Evolutionary conservation across 148 eudicot genomes (phyloP).

Genomic region (Selenicereus undatus): DNA sequence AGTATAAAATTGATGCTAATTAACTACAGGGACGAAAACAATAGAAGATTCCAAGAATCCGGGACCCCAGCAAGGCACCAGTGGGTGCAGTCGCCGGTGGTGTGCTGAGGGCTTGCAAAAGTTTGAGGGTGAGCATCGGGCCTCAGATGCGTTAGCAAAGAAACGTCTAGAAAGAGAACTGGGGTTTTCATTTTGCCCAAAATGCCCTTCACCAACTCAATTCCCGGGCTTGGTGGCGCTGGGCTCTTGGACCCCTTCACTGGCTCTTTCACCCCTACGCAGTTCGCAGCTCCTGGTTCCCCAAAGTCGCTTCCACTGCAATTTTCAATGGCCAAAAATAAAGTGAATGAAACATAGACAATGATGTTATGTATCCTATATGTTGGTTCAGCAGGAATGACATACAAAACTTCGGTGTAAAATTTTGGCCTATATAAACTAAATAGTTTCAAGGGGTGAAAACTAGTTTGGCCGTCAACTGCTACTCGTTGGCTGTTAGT

Average conservation of each 20-base stretch:
- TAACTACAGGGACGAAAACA: conserved; percentile 12
- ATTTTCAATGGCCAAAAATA: not conserved
- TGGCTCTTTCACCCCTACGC: conserved; percentile 16
- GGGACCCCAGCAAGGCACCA: conserved; percentile 43
- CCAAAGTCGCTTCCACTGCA: conserved; percentile 28
- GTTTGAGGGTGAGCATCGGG: conserved; percentile 40
- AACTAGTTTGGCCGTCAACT: too few relatives aligned
- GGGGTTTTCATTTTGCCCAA: conserved; percentile 34
- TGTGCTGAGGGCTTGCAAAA: conserved; percentile 11
- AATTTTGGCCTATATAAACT: too few relatives aligned
- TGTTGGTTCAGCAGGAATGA: too few relatives aligned
- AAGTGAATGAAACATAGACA: not conserved
- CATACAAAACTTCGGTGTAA: too few relatives aligned
- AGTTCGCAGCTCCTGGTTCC: conserved; percentile 15
- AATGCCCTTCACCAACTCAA: conserved; percentile 21
- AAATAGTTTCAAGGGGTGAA: too few relatives aligned
- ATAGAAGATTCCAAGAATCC: conserved; percentile 34
- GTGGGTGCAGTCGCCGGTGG: conserved; percentile 33
- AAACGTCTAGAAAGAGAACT: conserved; percentile 26
- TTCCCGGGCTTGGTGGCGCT: conserved; percentile 24
- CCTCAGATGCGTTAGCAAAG: conserved; percentile 29
- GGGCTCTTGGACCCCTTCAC: conserved; percentile 25
- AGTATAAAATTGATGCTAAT: not conserved
- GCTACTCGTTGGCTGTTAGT: too few relatives aligned
- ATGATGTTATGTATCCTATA: not conserved